phyloP scores from a whole-genome alignment of 345 rosid genomes.

The Eucalyptus erythrocorys region DNA sequence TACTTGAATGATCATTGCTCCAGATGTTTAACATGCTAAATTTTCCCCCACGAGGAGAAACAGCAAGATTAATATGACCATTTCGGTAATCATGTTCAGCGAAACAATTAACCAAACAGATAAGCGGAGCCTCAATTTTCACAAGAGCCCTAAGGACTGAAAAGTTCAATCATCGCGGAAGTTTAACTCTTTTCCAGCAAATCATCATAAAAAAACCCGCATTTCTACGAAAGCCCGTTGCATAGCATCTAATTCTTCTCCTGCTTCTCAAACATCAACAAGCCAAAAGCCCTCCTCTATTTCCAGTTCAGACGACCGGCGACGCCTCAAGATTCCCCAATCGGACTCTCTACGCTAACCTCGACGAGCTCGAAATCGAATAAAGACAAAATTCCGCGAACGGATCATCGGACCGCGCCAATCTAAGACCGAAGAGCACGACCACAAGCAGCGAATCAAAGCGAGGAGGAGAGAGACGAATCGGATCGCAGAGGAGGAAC shows the following conservation, averaged over 20 bases:
- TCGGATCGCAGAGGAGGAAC: not conserved
- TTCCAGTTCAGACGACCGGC: not conserved
- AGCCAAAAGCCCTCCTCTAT: not conserved
- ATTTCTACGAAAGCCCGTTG: not conserved
- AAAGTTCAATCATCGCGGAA: not conserved
- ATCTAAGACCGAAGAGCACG: not conserved
- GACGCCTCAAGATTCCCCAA: not conserved
- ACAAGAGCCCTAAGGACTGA: not conserved
- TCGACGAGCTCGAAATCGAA: not conserved
- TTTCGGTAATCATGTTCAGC: not conserved
- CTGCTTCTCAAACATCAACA: not conserved
- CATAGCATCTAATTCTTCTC: not conserved
- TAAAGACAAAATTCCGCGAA: not conserved
- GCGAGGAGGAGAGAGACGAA: not conserved
- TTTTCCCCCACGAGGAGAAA: not conserved
- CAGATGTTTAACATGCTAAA: not conserved
- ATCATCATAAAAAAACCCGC: not conserved
- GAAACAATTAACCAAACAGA: not conserved
- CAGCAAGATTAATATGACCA: not conserved
- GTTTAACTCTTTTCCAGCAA: not conserved
- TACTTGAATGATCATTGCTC: not conserved
- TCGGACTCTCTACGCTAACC: not conserved
- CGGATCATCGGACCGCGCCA: not conserved
- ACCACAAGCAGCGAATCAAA: not conserved
- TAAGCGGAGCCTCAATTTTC: not conserved